Evolutionary conservation across 2,329 filamentous ascomycete species (phyloP), one percentile per base, ranked within the genome.

Genomic region (Ceratocystis destructans): DNA sequence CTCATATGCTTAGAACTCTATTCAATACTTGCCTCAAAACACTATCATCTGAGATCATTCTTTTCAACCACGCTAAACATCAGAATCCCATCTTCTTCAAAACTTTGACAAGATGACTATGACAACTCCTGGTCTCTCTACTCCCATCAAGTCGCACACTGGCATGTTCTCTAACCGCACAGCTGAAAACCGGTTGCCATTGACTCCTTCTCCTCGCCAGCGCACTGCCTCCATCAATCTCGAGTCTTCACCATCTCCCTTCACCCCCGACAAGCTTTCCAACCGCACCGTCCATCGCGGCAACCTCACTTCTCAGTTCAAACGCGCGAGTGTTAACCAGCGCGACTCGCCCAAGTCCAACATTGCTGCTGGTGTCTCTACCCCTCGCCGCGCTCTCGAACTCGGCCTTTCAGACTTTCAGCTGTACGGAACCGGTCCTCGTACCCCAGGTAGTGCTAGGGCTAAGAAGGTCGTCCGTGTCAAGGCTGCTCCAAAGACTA

Each of bases 281-380:
- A 88, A 90, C 78, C 61, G 44, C 37, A 90, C 90, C 6, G 86
- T 90, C 68, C 94, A 90, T 75, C 85, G 87, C 69, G 88, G 86
- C 70, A 92, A 91, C 76, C 80, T 96, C 67, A 84, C 89, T 70
- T 82, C 89, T 68, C 87, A 91, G 74, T 88, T 96, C 73, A 82
- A 88, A 69, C 88, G 88, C 73, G 86, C 82, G 1, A 77, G 76
- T 68, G 82, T 85, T 69, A 87, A 86, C 78, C 79, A 83, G 50
- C 87, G 89, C 75, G 89, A 94, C 74, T 96, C 93, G 1, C 91
- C 92, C 74, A 97, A 97, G 81, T 96, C 92, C 68, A 97, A 96
- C 81, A 96, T 96, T 75, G 89, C 88, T 70, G 85, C 86, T 70
- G 79, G 79, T 53, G 83, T 84, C 66, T 82, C 86, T 67, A 92